Percentiles rank a stretch among this genome's conserved stretches.
These are phyloP conservation scores for Thalassiosira mediterranea DNA, from an alignment of 352 stramenopile genomes.

Conservation along the genomic window DNA sequence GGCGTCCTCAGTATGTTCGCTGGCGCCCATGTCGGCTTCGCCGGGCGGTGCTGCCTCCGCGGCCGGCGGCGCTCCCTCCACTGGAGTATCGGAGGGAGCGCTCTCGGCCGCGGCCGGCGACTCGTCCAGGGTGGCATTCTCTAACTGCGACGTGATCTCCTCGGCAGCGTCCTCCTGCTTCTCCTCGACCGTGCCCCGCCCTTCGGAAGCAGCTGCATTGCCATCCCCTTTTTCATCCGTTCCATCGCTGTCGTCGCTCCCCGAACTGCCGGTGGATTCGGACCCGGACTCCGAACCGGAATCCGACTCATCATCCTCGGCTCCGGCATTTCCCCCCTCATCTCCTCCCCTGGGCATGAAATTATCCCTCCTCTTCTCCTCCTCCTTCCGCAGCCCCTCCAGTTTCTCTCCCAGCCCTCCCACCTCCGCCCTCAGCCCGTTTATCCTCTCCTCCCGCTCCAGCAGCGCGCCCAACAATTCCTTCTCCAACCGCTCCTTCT, in stretches of 20 bases:
- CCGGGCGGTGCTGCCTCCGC: too few species aligned
- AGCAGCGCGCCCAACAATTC: conserved; percentile 57
- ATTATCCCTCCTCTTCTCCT: neutral
- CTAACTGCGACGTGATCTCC: neutral
- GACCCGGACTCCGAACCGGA: too few species aligned
- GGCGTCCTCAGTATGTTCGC: too few species aligned
- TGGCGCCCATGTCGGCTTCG: too few species aligned
- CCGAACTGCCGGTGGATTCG: too few species aligned
- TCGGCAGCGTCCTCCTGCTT: neutral
- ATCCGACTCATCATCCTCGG: neutral
- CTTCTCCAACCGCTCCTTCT: conserved; percentile 52
- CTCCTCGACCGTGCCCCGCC: neutral
- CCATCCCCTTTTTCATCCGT: neutral
- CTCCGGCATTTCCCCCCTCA: neutral
- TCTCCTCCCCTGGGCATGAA: neutral
- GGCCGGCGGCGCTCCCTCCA: too few species aligned
- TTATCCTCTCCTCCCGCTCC: conserved; percentile 63
- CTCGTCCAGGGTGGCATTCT: conserved; percentile 7
- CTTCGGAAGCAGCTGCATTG: neutral
- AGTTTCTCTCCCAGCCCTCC: conserved; percentile 24
- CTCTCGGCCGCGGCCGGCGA: too few species aligned
- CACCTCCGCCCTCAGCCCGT: conserved; percentile 38
- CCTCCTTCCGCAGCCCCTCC: conserved; percentile 24
- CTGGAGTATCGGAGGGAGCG: too few species aligned
- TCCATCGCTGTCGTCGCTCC: too few species aligned